phyloP scores from a whole-genome alignment of 2,329 filamentous ascomycete species.

The Pestalotiopsis sp. region DNA sequence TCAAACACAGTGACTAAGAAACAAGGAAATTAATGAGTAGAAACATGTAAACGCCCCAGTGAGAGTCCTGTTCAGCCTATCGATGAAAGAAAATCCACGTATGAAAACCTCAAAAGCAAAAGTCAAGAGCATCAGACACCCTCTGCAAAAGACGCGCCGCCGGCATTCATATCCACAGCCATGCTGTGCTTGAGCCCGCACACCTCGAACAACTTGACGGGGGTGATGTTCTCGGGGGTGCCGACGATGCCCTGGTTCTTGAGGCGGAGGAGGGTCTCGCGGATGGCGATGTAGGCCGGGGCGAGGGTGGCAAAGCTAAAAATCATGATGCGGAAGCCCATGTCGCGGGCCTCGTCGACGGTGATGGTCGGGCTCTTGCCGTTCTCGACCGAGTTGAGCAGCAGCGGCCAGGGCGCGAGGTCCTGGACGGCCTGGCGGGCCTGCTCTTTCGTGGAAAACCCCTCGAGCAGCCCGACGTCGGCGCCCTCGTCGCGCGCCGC shows the following conservation, averaged over 20 bases:
- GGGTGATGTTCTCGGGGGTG: constrained; percentile 30
- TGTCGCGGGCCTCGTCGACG: constrained; percentile 52
- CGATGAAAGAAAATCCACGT: background rate
- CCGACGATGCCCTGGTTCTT: constrained; percentile 36
- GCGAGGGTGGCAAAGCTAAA: constrained; percentile 54
- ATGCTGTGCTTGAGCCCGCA: constrained; percentile 34
- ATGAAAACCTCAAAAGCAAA: background rate
- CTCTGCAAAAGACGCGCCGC: constrained; percentile 29
- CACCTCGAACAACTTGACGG: constrained; percentile 33
- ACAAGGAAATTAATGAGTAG: no score
- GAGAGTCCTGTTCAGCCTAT: background rate
- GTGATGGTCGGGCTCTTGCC: constrained; percentile 58
- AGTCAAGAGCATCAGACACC: constrained; percentile 17
- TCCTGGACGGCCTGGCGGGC: constrained; percentile 47
- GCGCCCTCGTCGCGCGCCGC: constrained; percentile 57
- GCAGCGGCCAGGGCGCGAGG: constrained; percentile 51
- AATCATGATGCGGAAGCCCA: constrained; percentile 64
- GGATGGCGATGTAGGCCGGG: constrained; percentile 47
- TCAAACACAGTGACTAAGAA: no score
- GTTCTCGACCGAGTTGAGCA: constrained; percentile 61
- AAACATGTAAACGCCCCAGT: background rate
- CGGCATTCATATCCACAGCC: constrained; percentile 31
- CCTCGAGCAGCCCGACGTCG: constrained; percentile 64
- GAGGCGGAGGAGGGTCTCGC: constrained; percentile 37
- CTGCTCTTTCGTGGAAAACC: constrained; percentile 53